These are phyloP conservation scores for Lipomyces chichibuensis DNA, from an alignment of 805 yeast genomes.

Conservation along the genomic window DNA sequence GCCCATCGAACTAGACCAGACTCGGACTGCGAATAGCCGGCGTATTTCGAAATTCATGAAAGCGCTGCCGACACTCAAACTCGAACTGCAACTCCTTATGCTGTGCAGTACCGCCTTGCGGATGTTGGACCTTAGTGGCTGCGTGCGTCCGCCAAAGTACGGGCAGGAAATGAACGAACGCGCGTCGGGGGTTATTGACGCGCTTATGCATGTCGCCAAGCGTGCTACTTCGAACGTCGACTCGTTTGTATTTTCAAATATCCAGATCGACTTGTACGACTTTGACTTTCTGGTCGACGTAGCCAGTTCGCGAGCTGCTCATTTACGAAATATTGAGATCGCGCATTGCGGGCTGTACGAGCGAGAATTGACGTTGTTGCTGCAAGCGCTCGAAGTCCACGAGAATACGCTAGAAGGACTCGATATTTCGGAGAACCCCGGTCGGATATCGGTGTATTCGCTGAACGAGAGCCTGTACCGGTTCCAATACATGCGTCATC, in stretches of 20 bases:
- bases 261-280: conserved; percentile 27
- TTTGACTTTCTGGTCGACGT: conserved; percentile 35
- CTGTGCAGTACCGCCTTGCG: conserved; percentile 33
- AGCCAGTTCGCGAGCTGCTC: conserved; percentile 28
- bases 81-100: conserved; percentile 34
- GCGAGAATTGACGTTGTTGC: conserved; percentile 35
- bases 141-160: conserved; percentile 16
- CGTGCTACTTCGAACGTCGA: conserved; percentile 32
- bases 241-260: conserved; percentile 33
- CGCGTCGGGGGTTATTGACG: conserved; percentile 33
- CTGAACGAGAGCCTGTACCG: conserved; percentile 34
- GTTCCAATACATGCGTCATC: conserved; percentile 30
- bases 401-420: conserved; percentile 35
- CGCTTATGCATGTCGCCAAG: conserved; percentile 33
- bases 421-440: conserved; percentile 39
- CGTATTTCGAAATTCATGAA: conserved; percentile 34
- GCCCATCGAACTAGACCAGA: conserved; percentile 33
- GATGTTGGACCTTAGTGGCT: conserved; percentile 30
- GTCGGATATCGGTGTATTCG: conserved; percentile 34
- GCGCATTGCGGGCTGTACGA: conserved; percentile 37
- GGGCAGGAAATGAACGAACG: conserved; percentile 7
- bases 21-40: conserved; percentile 32
- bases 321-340: conserved; percentile 32
- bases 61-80: conserved; percentile 24
- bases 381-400: conserved; percentile 37